Base-by-base conservation (phyloP, 306 rosid species). In the Psophocarpus tetragonolobus region DNA sequence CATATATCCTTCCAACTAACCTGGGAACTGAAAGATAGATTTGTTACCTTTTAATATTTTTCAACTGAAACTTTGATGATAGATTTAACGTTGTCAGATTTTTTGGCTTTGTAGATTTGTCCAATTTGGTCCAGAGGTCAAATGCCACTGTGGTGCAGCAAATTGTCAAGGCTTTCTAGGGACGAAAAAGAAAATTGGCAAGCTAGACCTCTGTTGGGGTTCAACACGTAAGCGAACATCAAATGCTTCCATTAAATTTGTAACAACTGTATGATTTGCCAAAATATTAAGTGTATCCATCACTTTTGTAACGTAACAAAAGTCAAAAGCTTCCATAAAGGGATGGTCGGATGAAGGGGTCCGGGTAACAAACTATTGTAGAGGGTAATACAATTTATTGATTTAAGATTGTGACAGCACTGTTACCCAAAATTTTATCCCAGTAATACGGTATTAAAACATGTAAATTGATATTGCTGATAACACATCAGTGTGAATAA, bases 151-250 rank as follows among this genome's bases (percentile, higher is more conserved):
- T 62, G 96, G 97, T 53, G 90, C 98, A 15, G 42, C 82, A 71
- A 91, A 89, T 68, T 94, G 98, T 78, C 96, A 87, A 81, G 93
- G 98, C 53, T 90, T 85, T 87, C 91, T 94, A n/a, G 98, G 98
- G 63, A 81, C 79, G 26, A 91, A 88, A 85, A 94, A 85, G 88
- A 91, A 86, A 85, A 83, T 83, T 76, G 82, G 54, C 45, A 88
- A 84, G 75, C 76, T 85, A 73, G 82, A 83, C 10, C 38, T 88
- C 62, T 70, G 78, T 87, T 94, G 98, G 98, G 94, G 97, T 69
- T 78, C 87, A 33, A 94, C 90, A 79, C 96, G 97, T 63, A 90
- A 85, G 89, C 85, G 98, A 86, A 87, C 93, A 2, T 71, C 87
- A 42, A 82, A 80, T 56, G 70, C 84, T 74, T 62, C 83, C 84